Evolutionary conservation across 2,329 filamentous ascomycete genomes (phyloP).

Genomic region (Fusarium nodosum): DNA sequence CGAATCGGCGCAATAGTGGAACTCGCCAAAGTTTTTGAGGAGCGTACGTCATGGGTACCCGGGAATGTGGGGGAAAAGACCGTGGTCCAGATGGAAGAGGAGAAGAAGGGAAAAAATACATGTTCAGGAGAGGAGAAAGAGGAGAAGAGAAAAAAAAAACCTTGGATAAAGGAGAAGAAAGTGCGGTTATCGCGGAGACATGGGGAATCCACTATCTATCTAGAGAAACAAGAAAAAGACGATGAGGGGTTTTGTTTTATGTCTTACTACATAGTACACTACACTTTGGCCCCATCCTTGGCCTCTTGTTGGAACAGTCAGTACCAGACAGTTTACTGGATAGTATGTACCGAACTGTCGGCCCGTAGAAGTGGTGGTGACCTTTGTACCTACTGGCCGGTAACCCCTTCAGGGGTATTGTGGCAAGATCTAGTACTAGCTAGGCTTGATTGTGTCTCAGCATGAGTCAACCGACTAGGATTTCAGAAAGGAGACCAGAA

Average conservation of each 20-base stretch:
- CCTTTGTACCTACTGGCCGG: neutral
- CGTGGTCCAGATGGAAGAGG: slow-evolving; percentile 35
- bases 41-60: slow-evolving; percentile 36
- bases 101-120: slow-evolving; percentile 8
- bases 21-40: slow-evolving; percentile 18
- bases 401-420: slow-evolving; percentile 28
- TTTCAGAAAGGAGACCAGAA: slow-evolving; percentile 4
- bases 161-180: slow-evolving; percentile 21
- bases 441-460: slow-evolving; percentile 9
- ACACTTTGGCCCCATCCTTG: neutral
- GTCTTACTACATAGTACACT: neutral
- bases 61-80: slow-evolving; percentile 36
- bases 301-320: neutral
- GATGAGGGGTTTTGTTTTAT: slow-evolving; percentile 35
- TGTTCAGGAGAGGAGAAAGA: slow-evolving; percentile 20
- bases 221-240: neutral
- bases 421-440: slow-evolving; percentile 27
- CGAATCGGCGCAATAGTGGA: slow-evolving; percentile 39
- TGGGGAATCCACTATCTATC: neutral
- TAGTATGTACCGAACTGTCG: neutral
- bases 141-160: slow-evolving; percentile 7
- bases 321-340: neutral
- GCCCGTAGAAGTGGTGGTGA: neutral
- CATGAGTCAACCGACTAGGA: slow-evolving; percentile 28
- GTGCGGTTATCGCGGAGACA: slow-evolving; percentile 42